A percentile compares a stretch with the other conserved stretches of the same genome.
Evolutionary conservation across 306 rosid species (phyloP).

Genomic region (Psophocarpus tetragonolobus): DNA sequence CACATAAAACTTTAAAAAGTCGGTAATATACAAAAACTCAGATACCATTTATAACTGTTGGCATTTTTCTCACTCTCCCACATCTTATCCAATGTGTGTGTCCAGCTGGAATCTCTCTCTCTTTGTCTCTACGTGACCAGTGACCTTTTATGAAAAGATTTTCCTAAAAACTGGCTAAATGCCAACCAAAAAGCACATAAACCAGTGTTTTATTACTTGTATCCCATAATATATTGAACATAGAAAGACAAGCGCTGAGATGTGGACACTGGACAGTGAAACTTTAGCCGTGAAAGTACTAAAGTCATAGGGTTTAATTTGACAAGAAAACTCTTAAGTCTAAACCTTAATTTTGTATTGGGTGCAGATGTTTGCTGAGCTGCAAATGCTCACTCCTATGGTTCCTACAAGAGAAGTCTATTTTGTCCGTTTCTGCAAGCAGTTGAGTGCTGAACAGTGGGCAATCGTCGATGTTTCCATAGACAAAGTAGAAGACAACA

Average conservation of each 20-base stretch:
- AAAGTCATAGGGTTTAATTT: neutral
- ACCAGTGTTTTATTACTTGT: neutral
- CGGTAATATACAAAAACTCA: constrained; percentile 13
- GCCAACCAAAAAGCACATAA: neutral
- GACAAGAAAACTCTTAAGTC: neutral
- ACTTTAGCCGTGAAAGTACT: neutral
- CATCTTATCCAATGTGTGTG: neutral
- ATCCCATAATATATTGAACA: neutral
- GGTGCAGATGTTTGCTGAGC: constrained; percentile 90
- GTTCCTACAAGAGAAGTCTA: constrained; percentile 92
- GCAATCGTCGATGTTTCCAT: constrained; percentile 88
- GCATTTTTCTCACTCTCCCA: constrained; percentile 26
- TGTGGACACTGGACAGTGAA: neutral
- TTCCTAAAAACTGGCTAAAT: neutral
- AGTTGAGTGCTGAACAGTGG: constrained; percentile 79
- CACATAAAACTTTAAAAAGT: constrained; percentile 21
- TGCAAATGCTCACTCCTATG: constrained; percentile 95
- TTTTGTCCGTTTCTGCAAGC: constrained; percentile 83
- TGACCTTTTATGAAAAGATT: neutral
- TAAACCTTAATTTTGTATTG: constrained; percentile 26
- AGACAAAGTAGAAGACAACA: constrained; percentile 87
- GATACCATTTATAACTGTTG: constrained; percentile 21
- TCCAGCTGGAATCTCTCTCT: constrained; percentile 27
- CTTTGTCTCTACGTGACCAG: neutral
- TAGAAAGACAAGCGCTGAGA: constrained; percentile 6